These are phyloP conservation scores for Serendipita sp. DNA, from an alignment of 768 basidiomycete species.

Conservation along the genomic window DNA sequence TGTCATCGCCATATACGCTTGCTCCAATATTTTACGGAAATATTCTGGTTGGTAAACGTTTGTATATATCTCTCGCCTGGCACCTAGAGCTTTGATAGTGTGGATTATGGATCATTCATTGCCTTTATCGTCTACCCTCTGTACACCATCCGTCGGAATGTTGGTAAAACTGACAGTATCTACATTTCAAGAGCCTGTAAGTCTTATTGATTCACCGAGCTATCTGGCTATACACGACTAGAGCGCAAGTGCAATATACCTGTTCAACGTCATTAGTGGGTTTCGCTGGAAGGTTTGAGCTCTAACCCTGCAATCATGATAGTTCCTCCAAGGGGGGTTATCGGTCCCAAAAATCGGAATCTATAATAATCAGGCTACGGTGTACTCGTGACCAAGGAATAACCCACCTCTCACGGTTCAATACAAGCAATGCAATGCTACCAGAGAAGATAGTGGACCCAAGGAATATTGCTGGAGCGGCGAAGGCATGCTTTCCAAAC, in stretches of 20 bases:
- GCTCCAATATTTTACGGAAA: background rate
- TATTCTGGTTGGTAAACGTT: too few species aligned
- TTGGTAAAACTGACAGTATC: too few species aligned
- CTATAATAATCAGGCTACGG: conserved; percentile 14
- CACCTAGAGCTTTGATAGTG: too few species aligned
- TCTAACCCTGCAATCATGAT: conserved; percentile 54
- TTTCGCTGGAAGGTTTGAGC: background rate
- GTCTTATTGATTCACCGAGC: too few species aligned
- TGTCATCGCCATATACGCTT: conserved; percentile 16
- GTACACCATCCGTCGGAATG: too few species aligned
- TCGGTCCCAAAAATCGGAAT: conserved; percentile 38
- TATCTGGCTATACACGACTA: conserved; percentile 15
- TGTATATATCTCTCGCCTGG: too few species aligned
- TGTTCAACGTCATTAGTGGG: conserved; percentile 14
- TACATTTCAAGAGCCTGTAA: too few species aligned
- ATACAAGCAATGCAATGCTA: conserved; percentile 39
- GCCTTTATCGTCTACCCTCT: too few species aligned
- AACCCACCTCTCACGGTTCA: conserved; percentile 30
- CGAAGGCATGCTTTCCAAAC: conserved; percentile 42
- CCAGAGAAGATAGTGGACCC: conserved; percentile 48
- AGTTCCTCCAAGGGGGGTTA: conserved; percentile 50
- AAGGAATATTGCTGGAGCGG: conserved; percentile 46
- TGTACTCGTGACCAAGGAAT: background rate
- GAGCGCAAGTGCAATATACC: conserved; percentile 38
- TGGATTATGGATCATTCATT: too few species aligned